Evolutionary conservation across 2,329 filamentous ascomycete genomes (phyloP), one percentile per base, ranked within the genome.

Genomic region (Neophaeococcomyces aloes): DNA sequence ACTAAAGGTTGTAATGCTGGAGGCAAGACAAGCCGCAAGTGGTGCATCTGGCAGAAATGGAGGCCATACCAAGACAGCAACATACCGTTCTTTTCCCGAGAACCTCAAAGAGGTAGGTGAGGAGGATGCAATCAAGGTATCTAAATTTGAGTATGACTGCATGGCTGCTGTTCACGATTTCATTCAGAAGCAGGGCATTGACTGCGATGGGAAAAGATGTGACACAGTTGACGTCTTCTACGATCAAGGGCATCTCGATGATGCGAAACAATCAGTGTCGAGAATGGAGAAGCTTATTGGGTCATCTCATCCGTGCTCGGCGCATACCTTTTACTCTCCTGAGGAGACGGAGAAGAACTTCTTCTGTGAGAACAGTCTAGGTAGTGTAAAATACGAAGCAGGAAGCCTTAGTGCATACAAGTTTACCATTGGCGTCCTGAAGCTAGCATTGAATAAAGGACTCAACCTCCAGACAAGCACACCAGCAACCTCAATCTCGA

Each of bases 171-270:
- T 76, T 7, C 76, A 80, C 53, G 58, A 56, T 0, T 71, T 81
- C 47, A 72, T 74, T 0, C 55, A 57, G 4, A 59, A 66, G 14
- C 58, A 78, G 44, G 50, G 49, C 4, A 71, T 77, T 25, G 56
- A 61, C 8, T 68, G 74, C 53, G 76, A 79, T 52, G 69, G 66
- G 38, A 54, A 60, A 29, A 56, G 66, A 7, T 71, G 74, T 50
- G 62, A 68, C 18, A 80, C 77, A 0, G 66, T 78, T 2, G 76
- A 81, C 55, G 61, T 79, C 2, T 62, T 79, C 25, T 79, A 77
- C 54, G 72, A 77, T 46, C 46, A 61, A 14, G 56, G 46, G 7
- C 60, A 68, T 38, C 71, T 68, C 61, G 55, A 57, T 3, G 44
- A 53, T 2, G 66, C 67, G 1, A 53, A 59, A 18, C 48, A 53